Evolutionary conservation across 495 filamentous ascomycete genomes (phyloP).

Genomic region (Penicillium canescens): DNA sequence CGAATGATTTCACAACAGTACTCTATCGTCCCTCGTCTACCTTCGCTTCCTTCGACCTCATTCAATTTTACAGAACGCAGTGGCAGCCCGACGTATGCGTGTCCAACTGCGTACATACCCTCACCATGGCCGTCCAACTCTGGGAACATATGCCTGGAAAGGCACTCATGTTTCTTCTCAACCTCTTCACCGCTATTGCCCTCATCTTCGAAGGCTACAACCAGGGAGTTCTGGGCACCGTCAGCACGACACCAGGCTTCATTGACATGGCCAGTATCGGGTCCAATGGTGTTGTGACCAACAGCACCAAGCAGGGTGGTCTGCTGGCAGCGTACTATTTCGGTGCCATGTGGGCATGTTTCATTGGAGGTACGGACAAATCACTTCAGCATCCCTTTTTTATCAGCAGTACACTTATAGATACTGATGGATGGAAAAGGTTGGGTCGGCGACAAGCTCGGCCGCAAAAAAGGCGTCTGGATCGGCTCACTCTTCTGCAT

Average conservation of each 20-base stretch:
- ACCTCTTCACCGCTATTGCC: constrained; percentile 8
- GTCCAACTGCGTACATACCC: no score
- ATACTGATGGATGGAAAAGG: no score
- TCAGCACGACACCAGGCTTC: constrained; percentile 7
- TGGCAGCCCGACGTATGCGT: no score
- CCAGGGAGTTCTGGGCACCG: constrained; percentile 8
- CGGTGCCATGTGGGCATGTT: constrained; percentile 31
- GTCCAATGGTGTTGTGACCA: constrained; percentile 7
- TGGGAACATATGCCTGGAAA: constrained; percentile 5
- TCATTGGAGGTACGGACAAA: no score
- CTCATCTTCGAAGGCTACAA: constrained; percentile 12
- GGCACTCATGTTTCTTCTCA: constrained; percentile 7
- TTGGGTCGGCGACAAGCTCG: constrained; percentile 26
- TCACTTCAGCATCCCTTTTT: no score
- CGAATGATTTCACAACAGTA: no score
- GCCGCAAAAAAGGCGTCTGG: constrained; percentile 28
- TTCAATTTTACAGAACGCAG: no score
- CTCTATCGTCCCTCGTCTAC: no score
- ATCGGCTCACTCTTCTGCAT: constrained; percentile 25
- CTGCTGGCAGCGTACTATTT: constrained; percentile 33
- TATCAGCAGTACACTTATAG: no score
- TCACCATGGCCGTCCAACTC: constrained; percentile 6
- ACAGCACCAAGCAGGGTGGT: constrained; percentile 21
- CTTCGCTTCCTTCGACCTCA: no score
- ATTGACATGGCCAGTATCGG: constrained; percentile 9